Conservation (phyloP, 805 yeast species). For the Barnettozyma pratensis region DNA sequence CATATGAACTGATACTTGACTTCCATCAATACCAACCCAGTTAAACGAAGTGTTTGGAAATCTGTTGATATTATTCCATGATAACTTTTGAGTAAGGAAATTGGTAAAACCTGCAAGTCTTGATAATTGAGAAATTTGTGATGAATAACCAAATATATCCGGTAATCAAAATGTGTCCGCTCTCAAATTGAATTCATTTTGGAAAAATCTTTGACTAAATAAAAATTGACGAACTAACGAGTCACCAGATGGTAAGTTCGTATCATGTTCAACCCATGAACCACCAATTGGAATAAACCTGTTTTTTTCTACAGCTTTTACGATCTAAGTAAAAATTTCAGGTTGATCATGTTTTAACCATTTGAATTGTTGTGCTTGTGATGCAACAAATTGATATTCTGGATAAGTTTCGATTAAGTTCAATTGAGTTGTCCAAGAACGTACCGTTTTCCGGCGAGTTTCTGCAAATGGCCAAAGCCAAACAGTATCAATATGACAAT, state of each 20-base stretch:
- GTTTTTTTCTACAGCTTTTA: slow-evolving; percentile 58
- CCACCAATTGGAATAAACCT: slow-evolving; percentile 93
- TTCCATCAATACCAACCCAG: slow-evolving; percentile 93
- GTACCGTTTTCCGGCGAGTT: slow-evolving; percentile 83
- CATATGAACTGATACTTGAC: slow-evolving; percentile 94
- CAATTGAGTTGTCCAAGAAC: slow-evolving; percentile 94
- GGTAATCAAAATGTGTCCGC: slow-evolving; percentile 90
- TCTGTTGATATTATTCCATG: slow-evolving; percentile 92
- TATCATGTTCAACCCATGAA: slow-evolving; percentile 96
- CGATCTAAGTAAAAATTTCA: slow-evolving; percentile 55
- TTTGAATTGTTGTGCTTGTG: slow-evolving; percentile 93
- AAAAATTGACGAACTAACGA: slow-evolving; percentile 83
- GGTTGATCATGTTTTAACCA: slow-evolving; percentile 92
- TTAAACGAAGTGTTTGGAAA: slow-evolving; percentile 90
- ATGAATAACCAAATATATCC: slow-evolving; percentile 94
- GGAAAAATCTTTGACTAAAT: slow-evolving; percentile 83
- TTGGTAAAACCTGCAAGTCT: slow-evolving; percentile 79
- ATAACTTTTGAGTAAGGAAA: slow-evolving; percentile 87
- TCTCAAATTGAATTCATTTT: slow-evolving; percentile 70
- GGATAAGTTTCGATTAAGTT: slow-evolving; percentile 83
- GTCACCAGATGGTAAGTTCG: slow-evolving; percentile 94
- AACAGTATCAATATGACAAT: slow-evolving; percentile 98
- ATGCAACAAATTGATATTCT: slow-evolving; percentile 89
- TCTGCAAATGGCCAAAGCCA: slow-evolving; percentile 99
- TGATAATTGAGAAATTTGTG: slow-evolving; percentile 92